phyloP scores from a whole-genome alignment of 2,329 filamentous ascomycete genomes.

The Shiraia sp. region DNA sequence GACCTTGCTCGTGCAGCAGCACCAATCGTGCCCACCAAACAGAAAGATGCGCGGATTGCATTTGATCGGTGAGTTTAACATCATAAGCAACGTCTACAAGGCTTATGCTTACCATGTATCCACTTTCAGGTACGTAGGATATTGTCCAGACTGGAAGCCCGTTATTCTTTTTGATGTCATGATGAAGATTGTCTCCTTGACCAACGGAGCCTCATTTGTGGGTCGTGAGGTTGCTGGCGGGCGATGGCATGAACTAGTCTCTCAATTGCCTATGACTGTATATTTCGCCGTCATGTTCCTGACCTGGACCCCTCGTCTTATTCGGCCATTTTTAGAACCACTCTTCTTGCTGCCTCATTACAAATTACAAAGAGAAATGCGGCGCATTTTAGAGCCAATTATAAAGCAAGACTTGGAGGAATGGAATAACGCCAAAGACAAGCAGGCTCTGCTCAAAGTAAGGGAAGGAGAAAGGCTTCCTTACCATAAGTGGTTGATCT shows the following conservation, averaged over 20 bases:
- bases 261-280: neutral
- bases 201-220: neutral
- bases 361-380: neutral
- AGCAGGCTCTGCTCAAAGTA: neutral
- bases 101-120: no score
- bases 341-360: neutral
- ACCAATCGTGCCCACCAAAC: neutral
- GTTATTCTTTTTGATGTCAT: neutral
- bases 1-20: neutral
- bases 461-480: neutral
- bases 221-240: neutral
- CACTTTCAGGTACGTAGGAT: neutral
- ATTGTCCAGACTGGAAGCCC: neutral
- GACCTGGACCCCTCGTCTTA: neutral
- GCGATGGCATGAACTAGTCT: neutral
- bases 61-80: neutral
- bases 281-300: neutral
- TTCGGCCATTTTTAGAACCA: neutral
- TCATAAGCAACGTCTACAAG: neutral
- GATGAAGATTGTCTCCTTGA: neutral
- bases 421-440: neutral
- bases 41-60: neutral
- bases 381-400: neutral
- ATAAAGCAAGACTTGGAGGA: neutral
- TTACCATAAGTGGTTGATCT: neutral